Evolutionary conservation across 2,329 filamentous ascomycete species (phyloP).

Genomic region (Ophiosphaerella herpotricha): DNA sequence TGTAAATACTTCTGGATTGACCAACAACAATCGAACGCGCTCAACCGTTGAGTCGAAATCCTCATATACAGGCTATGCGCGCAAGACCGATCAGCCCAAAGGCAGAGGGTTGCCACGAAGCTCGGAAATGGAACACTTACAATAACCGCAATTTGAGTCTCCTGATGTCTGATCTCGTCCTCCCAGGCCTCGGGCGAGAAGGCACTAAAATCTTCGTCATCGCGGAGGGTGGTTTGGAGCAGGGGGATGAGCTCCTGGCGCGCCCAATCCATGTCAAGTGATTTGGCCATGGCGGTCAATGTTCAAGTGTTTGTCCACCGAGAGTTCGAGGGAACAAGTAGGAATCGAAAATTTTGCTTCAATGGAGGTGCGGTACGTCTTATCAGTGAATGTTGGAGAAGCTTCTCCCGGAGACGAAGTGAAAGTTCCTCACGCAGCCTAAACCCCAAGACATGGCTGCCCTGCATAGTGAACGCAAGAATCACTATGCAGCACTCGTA

Average conservation of each 20-base stretch:
- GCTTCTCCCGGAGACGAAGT: too few relatives aligned
- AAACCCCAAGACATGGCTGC: too few relatives aligned
- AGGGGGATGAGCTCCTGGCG: constrained; percentile 9
- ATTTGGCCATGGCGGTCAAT: neutral
- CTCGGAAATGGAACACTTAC: constrained; percentile 3
- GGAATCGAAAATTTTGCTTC: too few relatives aligned
- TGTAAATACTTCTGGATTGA: constrained; percentile 5
- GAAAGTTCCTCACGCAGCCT: too few relatives aligned
- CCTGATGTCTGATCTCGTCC: neutral
- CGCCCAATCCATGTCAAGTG: constrained; percentile 2
- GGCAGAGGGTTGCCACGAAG: too few relatives aligned
- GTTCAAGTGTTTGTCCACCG: too few relatives aligned
- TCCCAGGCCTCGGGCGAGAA: neutral
- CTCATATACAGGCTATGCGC: constrained; percentile 4
- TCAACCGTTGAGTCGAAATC: constrained; percentile 15
- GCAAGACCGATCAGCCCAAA: neutral
- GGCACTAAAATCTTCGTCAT: neutral
- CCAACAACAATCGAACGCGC: constrained; percentile 7
- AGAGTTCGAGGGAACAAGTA: too few relatives aligned
- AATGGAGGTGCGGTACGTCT: too few relatives aligned
- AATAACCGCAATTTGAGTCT: neutral
- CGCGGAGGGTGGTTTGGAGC: neutral
- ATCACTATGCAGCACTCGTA: too few relatives aligned
- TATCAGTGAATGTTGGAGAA: too few relatives aligned
- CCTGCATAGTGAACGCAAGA: too few relatives aligned